phyloP scores from a whole-genome alignment of 768 basidiomycete genomes.

The Kwoniella sp. region DNA sequence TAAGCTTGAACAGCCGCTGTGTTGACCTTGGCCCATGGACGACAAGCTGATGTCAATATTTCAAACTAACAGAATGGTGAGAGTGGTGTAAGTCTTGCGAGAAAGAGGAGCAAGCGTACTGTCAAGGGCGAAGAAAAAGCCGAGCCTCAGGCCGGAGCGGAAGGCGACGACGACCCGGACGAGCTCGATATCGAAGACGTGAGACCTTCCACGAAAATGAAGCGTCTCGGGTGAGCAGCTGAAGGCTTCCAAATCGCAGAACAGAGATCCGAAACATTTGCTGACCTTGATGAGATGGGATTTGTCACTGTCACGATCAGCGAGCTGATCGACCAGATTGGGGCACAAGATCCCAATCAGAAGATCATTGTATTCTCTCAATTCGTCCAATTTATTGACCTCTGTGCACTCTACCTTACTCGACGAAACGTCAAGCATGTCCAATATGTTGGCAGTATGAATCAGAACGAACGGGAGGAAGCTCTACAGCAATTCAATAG shows the following conservation, averaged over 20 bases:
- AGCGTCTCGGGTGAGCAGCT: slow-evolving; percentile 39
- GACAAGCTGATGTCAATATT: too few relatives aligned
- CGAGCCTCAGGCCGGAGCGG: slow-evolving; percentile 25
- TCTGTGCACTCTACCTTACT: slow-evolving; percentile 67
- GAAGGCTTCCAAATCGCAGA: too few relatives aligned
- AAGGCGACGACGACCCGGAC: slow-evolving; percentile 22
- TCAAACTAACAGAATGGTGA: background rate
- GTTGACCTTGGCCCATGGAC: too few relatives aligned
- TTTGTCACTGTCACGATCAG: slow-evolving; percentile 61
- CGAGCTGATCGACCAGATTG: slow-evolving; percentile 60
- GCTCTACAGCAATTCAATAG: slow-evolving; percentile 47
- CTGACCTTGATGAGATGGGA: too few relatives aligned
- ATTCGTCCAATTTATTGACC: slow-evolving; percentile 68
- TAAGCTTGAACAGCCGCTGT: too few relatives aligned
- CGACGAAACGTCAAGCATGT: slow-evolving; percentile 55
- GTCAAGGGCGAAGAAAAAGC: slow-evolving; percentile 17
- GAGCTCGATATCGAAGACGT: slow-evolving; percentile 60
- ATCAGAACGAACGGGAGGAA: slow-evolving; percentile 44
- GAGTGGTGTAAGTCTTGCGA: background rate
- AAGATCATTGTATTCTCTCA: slow-evolving; percentile 70
- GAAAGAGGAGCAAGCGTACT: background rate
- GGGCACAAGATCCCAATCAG: slow-evolving; percentile 63
- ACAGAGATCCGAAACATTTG: too few relatives aligned
- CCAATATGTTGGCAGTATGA: slow-evolving; percentile 56
- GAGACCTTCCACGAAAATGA: slow-evolving; percentile 73